These are phyloP conservation scores for Alternaria sp. DNA, from an alignment of 2,329 filamentous ascomycete species.

Conservation along the genomic window DNA sequence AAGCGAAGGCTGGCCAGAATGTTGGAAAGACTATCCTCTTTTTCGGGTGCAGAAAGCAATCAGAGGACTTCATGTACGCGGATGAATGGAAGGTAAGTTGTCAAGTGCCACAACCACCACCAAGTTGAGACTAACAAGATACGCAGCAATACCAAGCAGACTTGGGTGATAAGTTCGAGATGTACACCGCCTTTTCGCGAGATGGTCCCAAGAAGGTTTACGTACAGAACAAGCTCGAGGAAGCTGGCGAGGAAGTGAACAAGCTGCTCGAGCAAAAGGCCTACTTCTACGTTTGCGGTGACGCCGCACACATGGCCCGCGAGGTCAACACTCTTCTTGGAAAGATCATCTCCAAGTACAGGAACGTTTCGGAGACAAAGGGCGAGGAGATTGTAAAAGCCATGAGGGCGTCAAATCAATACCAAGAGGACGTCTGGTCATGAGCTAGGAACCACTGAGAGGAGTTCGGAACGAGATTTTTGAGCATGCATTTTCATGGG, in stretches of 20 bases:
- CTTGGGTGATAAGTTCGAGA: constrained; percentile 86
- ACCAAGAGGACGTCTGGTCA: constrained; percentile 84
- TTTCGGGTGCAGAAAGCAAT: constrained; percentile 87
- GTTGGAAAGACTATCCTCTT: constrained; percentile 91
- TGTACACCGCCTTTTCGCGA: constrained; percentile 95
- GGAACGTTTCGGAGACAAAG: constrained; percentile 83
- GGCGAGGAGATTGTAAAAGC: constrained; percentile 96
- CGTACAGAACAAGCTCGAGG: constrained; percentile 90
- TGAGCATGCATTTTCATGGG: constrained; percentile 36
- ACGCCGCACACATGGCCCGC: constrained; percentile 95
- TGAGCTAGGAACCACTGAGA: constrained; percentile 34
- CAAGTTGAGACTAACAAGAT: constrained; percentile 21
- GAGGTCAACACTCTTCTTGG: constrained; percentile 89
- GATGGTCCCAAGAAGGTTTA: constrained; percentile 90
- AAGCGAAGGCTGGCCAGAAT: constrained; percentile 78
- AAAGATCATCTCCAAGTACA: constrained; percentile 85
- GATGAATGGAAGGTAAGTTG: constrained; percentile 87
- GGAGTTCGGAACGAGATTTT: constrained; percentile 12
- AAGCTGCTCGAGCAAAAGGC: constrained; percentile 85
- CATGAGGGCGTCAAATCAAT: constrained; percentile 93
- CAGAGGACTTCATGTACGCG: constrained; percentile 93
- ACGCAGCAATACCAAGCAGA: constrained; percentile 79
- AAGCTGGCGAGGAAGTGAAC: constrained; percentile 84
- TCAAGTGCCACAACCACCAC: constrained; percentile 14
- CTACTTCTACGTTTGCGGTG: constrained; percentile 98